A percentile compares a stretch with the other conserved stretches of the same genome.
These are phyloP conservation scores for Phytophthora cryptogea DNA, from an alignment of 352 stramenopile genomes.

Conservation along the genomic window DNA sequence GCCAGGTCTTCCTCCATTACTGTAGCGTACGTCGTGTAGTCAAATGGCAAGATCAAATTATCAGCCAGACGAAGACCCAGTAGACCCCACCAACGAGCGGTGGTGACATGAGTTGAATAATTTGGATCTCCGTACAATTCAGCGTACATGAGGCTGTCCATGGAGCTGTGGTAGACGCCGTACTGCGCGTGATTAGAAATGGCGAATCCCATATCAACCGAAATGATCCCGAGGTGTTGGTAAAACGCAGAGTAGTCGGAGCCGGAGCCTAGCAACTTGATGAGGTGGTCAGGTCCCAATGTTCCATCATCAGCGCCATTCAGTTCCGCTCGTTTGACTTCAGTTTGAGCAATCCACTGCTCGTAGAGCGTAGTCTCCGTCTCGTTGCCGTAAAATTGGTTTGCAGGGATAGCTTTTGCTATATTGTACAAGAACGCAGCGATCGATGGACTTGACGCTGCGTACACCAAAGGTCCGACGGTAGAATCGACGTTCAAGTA, in stretches of 20 bases:
- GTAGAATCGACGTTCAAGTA: slow-evolving; percentile 90
- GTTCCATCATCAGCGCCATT: slow-evolving; percentile 16
- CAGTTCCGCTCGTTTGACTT: slow-evolving; percentile 6
- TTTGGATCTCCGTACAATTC: slow-evolving; percentile 54
- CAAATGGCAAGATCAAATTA: slow-evolving; percentile 53
- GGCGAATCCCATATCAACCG: slow-evolving; percentile 30
- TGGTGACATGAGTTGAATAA: slow-evolving; percentile 52
- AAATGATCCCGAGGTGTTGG: slow-evolving; percentile 81
- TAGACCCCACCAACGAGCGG: slow-evolving; percentile 55
- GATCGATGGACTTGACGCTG: slow-evolving; percentile 65
- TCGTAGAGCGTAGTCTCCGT: slow-evolving; percentile 36
- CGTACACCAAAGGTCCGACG: slow-evolving; percentile 55
- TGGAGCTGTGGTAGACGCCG: slow-evolving; percentile 81
- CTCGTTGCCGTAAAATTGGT: slow-evolving; percentile 48
- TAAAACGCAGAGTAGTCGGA: slow-evolving; percentile 81
- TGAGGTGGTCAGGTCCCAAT: slow-evolving; percentile 36
- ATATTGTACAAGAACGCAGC: slow-evolving; percentile 58
- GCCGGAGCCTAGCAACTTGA: slow-evolving; percentile 58
- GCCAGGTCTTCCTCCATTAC: slow-evolving; percentile 55
- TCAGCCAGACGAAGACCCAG: slow-evolving; percentile 54
- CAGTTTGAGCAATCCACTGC: slow-evolving; percentile 27
- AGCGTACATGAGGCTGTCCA: slow-evolving; percentile 77
- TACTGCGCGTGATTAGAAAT: slow-evolving; percentile 32
- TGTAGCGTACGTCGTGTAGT: slow-evolving; percentile 54
- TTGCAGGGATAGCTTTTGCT: slow-evolving; percentile 53